Percentiles rank a stretch among this genome's conserved stretches.
Conservation (phyloP, 441 rosid species). For the Manihot esculenta region DNA sequence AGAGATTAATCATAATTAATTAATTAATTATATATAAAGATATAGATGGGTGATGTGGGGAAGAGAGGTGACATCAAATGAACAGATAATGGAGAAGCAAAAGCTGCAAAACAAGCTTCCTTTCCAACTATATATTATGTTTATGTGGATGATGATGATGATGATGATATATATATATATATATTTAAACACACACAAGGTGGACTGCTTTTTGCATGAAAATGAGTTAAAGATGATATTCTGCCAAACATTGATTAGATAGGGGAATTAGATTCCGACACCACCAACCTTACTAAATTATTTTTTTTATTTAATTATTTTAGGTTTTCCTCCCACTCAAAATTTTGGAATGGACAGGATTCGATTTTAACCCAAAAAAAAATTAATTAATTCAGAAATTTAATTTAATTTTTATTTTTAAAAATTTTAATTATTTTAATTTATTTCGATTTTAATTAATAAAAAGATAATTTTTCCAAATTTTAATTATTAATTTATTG, state of each 20-base stretch:
- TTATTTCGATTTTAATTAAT: no score
- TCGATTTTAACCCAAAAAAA: no score
- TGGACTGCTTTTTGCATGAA: conserved; percentile 35
- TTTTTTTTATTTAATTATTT: not conserved
- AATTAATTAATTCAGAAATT: no score
- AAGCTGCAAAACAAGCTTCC: conserved; percentile 35
- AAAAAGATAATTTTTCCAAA: no score
- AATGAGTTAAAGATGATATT: conserved; percentile 39
- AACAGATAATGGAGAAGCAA: conserved; percentile 26
- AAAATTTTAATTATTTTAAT: no score
- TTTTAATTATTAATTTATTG: no score
- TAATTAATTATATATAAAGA: not conserved
- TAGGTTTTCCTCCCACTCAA: not conserved
- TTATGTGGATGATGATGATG: no score
- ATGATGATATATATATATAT: not conserved
- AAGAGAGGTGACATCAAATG: conserved; percentile 26
- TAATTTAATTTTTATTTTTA: no score
- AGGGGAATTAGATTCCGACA: conserved; percentile 53
- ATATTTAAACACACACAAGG: not conserved
- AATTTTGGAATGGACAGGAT: no score
- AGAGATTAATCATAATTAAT: not conserved
- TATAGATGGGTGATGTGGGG: conserved; percentile 22
- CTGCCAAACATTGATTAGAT: conserved; percentile 34
- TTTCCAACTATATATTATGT: conserved; percentile 23
- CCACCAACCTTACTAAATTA: conserved; percentile 26